A percentile compares a stretch with the other conserved stretches of the same genome.
Evolutionary conservation across 805 yeast genomes (phyloP).

Genomic region (Saccharomycodes ludwigii): DNA sequence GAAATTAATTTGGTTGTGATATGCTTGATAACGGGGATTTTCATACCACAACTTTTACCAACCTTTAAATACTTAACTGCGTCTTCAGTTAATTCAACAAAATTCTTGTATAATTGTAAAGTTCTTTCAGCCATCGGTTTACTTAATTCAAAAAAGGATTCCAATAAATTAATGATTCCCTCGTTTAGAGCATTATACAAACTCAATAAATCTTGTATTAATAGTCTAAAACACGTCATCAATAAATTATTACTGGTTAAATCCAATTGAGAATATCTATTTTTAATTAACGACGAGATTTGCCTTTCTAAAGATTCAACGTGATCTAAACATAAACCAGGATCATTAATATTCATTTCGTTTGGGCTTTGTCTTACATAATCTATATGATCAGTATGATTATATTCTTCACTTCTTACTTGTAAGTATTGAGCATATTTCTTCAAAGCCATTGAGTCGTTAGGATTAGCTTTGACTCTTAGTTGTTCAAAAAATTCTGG

Average conservation of each 20-base stretch:
- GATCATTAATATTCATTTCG: conserved; percentile 41
- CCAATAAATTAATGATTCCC: conserved; percentile 87
- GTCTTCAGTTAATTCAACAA: conserved; percentile 74
- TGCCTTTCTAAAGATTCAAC: conserved; percentile 78
- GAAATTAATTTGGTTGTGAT: conserved; percentile 90
- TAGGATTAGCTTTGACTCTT: conserved; percentile 23
- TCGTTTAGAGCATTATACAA: conserved; percentile 86
- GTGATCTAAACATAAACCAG: conserved; percentile 69
- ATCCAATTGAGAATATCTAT: conserved; percentile 68
- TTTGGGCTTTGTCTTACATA: conserved; percentile 61
- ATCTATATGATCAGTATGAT: conserved; percentile 45
- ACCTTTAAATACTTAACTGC: conserved; percentile 80
- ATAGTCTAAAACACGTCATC: conserved; percentile 71
- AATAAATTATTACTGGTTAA: conserved; percentile 66
- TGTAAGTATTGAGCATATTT: conserved; percentile 64
- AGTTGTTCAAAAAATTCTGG: conserved; percentile 37
- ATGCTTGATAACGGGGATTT: conserved; percentile 91
- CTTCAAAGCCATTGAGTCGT: conserved; percentile 44
- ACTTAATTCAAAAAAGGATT: conserved; percentile 90
- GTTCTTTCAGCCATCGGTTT: conserved; percentile 79
- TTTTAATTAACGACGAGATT: conserved; percentile 57
- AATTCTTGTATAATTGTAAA: conserved; percentile 67
- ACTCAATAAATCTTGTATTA: conserved; percentile 81
- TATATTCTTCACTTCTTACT: conserved; percentile 57
- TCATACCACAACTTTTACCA: conserved; percentile 84